These are phyloP conservation scores for Aspergillus cavernicola DNA, from an alignment of 495 filamentous ascomycete species.

Conservation along the genomic window DNA sequence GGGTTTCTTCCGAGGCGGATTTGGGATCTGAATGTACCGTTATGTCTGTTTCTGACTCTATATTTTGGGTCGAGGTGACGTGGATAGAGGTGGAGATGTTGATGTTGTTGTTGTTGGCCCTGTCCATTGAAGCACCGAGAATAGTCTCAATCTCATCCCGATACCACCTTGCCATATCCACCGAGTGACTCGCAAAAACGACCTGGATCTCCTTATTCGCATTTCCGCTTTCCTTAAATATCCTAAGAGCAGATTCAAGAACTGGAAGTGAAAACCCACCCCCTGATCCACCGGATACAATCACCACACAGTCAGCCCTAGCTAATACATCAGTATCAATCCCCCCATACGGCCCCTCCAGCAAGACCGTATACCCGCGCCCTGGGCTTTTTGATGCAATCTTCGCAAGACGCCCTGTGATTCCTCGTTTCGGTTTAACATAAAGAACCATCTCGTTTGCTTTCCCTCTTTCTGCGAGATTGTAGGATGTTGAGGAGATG, in stretches of 20 bases:
- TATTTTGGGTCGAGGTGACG: constrained; percentile 7
- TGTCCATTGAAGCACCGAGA: background rate
- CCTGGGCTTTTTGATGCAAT: constrained; percentile 29
- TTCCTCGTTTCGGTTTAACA: constrained; percentile 37
- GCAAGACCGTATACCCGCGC: constrained; percentile 28
- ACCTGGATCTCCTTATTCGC: constrained; percentile 17
- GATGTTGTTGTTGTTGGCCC: background rate
- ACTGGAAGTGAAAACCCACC: constrained; percentile 43
- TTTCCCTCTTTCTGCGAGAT: constrained; percentile 16
- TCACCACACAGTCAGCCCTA: constrained; percentile 35
- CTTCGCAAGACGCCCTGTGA: constrained; percentile 39
- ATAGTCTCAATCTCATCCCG: constrained; percentile 21
- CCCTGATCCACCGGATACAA: constrained; percentile 55
- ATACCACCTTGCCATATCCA: constrained; percentile 27
- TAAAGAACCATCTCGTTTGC: constrained; percentile 40
- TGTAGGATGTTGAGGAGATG: constrained; percentile 38
- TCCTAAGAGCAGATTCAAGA: background rate
- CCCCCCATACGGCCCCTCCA: constrained; percentile 53
- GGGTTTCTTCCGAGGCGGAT: constrained; percentile 10
- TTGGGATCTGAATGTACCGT: background rate
- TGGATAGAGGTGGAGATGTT: constrained; percentile 25
- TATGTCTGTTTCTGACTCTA: background rate
- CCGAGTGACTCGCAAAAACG: constrained; percentile 31
- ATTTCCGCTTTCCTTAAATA: background rate
- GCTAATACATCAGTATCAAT: constrained; percentile 18